Conservation (phyloP, 257 asterid species). For the Salvia miltiorrhiza region DNA sequence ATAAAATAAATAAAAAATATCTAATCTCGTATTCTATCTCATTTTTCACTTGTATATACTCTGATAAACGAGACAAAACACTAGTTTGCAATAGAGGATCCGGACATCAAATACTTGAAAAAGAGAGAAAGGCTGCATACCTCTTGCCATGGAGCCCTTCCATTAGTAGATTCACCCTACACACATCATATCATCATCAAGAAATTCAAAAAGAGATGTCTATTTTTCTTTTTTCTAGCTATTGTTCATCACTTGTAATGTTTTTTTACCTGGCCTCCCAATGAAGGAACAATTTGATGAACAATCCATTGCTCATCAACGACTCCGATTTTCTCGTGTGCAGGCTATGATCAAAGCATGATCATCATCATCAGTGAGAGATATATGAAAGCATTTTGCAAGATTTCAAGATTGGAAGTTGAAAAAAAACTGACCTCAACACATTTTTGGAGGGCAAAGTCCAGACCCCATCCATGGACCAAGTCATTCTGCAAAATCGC, state of each 20-base stretch:
- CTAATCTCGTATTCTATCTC: not conserved
- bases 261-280: constrained; percentile 59
- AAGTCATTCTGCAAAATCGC: constrained; percentile 64
- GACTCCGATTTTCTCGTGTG: constrained; percentile 86
- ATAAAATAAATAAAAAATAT: not conserved
- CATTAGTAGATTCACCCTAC: constrained; percentile 58
- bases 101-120: not conserved
- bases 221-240: not conserved
- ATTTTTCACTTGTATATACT: not conserved
- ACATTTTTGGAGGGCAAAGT: constrained; percentile 76
- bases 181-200: not conserved
- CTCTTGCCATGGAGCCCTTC: constrained; percentile 72
- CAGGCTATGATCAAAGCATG: constrained; percentile 44
- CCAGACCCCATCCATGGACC: constrained; percentile 94
- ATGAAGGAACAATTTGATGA: constrained; percentile 80
- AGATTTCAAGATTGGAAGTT: not conserved
- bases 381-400: not conserved
- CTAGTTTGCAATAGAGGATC: not conserved
- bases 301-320: constrained; percentile 87
- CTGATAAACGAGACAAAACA: not conserved
- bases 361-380: constrained; percentile 3
- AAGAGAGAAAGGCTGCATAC: constrained; percentile 32
- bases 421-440: constrained; percentile 64
- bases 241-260: not conserved
- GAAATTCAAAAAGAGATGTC: not conserved